A percentile compares a stretch with the other conserved stretches of the same genome.
Conservation (phyloP, 1,139 yeast species). For the Saccharomyces hybrid region DNA sequence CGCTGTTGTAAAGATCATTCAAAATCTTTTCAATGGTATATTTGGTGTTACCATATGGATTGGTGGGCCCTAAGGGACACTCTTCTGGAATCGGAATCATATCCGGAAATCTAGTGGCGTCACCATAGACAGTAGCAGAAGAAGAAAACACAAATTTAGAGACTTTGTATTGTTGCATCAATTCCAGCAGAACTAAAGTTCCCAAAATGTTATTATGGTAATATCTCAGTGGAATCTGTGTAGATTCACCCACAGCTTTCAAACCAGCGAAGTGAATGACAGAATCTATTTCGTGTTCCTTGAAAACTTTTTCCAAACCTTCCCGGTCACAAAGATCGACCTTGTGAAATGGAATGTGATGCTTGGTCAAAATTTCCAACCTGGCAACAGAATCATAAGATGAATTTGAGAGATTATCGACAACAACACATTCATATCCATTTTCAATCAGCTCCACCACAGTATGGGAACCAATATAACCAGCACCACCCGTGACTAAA, state of each 20-base stretch:
- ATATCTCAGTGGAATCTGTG: conserved; percentile 59
- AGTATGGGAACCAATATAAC: conserved; percentile 81
- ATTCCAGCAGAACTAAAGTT: conserved; percentile 51
- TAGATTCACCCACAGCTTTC: conserved; percentile 81
- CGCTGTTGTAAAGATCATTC: conserved; percentile 48
- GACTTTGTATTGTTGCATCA: conserved; percentile 44
- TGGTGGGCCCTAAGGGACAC: conserved; percentile 70
- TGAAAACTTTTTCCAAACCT: conserved; percentile 43
- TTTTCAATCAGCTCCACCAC: conserved; percentile 57
- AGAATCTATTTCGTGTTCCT: conserved; percentile 45
- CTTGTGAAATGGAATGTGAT: conserved; percentile 48
- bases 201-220: conserved; percentile 67
- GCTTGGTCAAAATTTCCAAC: conserved; percentile 48
- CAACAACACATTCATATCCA: conserved; percentile 62
- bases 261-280: conserved; percentile 86
- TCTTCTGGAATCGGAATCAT: conserved; percentile 78
- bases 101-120: conserved; percentile 63
- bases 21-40: conserved; percentile 56
- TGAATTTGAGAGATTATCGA: conserved; percentile 65
- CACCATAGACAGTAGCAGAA: conserved; percentile 82
- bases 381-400: conserved; percentile 62
- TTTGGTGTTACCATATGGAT: conserved; percentile 75
- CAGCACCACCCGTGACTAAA: conserved; percentile 82
- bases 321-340: conserved; percentile 52
- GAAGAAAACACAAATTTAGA: conserved; percentile 66